phyloP scores from a whole-genome alignment of 2,329 filamentous ascomycete genomes.

The Fusarium sp. region DNA sequence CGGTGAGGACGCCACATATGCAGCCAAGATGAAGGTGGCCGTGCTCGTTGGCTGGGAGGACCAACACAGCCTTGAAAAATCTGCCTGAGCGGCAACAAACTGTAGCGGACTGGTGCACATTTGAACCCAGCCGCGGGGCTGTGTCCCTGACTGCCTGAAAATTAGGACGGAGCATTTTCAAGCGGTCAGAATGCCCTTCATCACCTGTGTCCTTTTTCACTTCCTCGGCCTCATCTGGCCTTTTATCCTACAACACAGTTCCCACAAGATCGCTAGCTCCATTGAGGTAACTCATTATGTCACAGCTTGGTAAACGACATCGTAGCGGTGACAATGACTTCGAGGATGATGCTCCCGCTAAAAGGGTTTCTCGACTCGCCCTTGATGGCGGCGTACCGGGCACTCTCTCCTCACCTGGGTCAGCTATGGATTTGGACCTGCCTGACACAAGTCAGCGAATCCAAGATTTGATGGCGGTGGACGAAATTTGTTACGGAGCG shows the following conservation, averaged over 20 bases:
- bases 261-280: background rate
- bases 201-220: background rate
- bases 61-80: background rate
- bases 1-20: background rate
- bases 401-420: too few species aligned
- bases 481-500: constrained; percentile 1
- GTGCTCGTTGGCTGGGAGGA: too few species aligned
- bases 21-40: background rate
- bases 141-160: background rate
- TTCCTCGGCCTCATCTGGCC: background rate
- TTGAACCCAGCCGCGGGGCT: background rate
- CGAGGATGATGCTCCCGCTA: background rate
- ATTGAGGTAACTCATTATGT: background rate
- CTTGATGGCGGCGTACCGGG: too few species aligned
- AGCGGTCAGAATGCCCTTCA: background rate
- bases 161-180: background rate
- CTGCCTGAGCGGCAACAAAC: background rate
- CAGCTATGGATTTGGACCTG: too few species aligned
- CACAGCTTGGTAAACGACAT: background rate
- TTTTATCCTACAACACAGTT: too few species aligned
- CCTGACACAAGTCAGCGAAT: too few species aligned
- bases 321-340: background rate
- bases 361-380: background rate
- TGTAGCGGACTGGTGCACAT: background rate
- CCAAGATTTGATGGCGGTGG: too few species aligned